These are phyloP conservation scores for Starmerella geochares DNA, from an alignment of 805 yeast species.

Conservation along the genomic window DNA sequence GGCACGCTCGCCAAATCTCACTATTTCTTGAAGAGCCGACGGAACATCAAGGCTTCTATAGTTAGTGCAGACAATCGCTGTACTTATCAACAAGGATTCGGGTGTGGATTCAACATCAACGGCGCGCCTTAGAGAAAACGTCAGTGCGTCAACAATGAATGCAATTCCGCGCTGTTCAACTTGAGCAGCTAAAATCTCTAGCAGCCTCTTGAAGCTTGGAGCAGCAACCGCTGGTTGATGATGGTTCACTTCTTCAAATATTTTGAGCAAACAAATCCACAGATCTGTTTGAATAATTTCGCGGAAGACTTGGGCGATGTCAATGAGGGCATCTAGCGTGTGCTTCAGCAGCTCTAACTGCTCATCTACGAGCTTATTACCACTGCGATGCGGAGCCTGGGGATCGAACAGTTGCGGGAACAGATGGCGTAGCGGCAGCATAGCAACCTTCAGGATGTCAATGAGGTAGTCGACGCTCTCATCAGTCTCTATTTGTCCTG, in stretches of 20 bases:
- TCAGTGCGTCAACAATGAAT: slow-evolving; percentile 17
- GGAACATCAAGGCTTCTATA: slow-evolving; percentile 10
- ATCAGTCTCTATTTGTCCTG: slow-evolving; percentile 37
- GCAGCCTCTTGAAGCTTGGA: slow-evolving; percentile 40
- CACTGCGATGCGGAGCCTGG: slow-evolving; percentile 27
- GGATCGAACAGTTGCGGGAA: slow-evolving; percentile 50
- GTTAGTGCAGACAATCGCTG: slow-evolving; percentile 21
- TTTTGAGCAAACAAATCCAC: slow-evolving; percentile 55
- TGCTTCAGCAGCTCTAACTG: slow-evolving; percentile 37
- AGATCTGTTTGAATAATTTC: slow-evolving; percentile 59
- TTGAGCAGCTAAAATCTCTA: slow-evolving; percentile 26
- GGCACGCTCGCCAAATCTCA: slow-evolving; percentile 23
- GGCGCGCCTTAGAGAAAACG: slow-evolving; percentile 17
- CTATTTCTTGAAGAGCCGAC: slow-evolving; percentile 7
- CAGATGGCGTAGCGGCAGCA: slow-evolving; percentile 50
- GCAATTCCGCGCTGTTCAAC: slow-evolving; percentile 13
- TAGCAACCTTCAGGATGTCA: slow-evolving; percentile 62
- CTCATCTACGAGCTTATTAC: slow-evolving; percentile 7
- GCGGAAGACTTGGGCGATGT: slow-evolving; percentile 57
- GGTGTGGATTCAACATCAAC: slow-evolving; percentile 12
- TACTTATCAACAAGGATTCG: slow-evolving; percentile 17
- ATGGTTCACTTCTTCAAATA: slow-evolving; percentile 41
- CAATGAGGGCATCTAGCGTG: slow-evolving; percentile 45
- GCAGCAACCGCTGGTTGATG: slow-evolving; percentile 40
- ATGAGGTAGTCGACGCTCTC: slow-evolving; percentile 67